Evolutionary conservation across 345 rosid genomes (phyloP).

Genomic region (Eucalyptus melliodora): DNA sequence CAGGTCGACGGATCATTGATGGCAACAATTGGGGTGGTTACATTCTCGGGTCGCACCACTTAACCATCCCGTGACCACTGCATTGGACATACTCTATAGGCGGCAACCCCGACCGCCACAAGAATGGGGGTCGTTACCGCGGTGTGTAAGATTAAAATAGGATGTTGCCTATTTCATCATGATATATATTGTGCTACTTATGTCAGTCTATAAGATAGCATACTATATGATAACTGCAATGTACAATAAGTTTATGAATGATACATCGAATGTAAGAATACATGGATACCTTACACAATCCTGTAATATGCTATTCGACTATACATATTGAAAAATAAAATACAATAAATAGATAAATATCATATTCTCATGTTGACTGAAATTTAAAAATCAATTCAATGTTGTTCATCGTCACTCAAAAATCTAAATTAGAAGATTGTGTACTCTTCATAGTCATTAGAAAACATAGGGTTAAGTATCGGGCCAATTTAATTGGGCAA

Average conservation of each 20-base stretch:
- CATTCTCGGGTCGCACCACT: fast-evolving
- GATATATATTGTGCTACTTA: neutral
- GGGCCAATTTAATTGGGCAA: fast-evolving
- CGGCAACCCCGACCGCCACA: neutral
- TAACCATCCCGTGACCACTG: fast-evolving
- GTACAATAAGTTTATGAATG: neutral
- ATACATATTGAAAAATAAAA: neutral
- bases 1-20: neutral
- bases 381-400: neutral
- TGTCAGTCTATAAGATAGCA: neutral
- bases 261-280: neutral
- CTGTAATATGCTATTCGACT: neutral
- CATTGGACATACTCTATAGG: neutral
- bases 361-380: neutral
- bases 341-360: neutral
- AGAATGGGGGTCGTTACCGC: fast-evolving
- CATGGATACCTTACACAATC: neutral
- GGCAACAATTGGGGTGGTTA: neutral
- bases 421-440: neutral
- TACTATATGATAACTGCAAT: neutral
- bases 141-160: neutral
- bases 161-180: neutral
- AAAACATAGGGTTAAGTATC: neutral
- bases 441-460: neutral
- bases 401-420: neutral